Evolutionary conservation across 1,284 basidiomycete genomes (phyloP).

Genomic region (Ustilago lituana): DNA sequence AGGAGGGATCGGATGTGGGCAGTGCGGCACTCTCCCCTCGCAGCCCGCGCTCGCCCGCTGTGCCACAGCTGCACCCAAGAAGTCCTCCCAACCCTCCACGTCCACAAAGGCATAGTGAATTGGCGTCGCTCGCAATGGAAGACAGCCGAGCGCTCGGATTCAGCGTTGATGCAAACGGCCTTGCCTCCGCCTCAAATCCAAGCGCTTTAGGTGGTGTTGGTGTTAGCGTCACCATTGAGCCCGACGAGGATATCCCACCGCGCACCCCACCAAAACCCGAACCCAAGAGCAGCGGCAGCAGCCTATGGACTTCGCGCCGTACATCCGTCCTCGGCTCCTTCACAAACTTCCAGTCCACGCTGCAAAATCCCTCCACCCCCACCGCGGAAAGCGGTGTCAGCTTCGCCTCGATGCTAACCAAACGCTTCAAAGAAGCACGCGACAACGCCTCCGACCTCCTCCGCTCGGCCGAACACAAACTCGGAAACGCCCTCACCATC

Average conservation of each 20-base stretch:
- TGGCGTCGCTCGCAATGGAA: slow-evolving; percentile 3
- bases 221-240: not conserved
- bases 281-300: not conserved
- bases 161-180: slow-evolving; percentile 19
- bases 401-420: slow-evolving; percentile 29
- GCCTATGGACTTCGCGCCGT: slow-evolving; percentile 11
- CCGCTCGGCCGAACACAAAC: slow-evolving; percentile 31
- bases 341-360: slow-evolving; percentile 1
- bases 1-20: slow-evolving; percentile 36
- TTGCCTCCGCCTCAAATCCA: slow-evolving; percentile 3
- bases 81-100: no score
- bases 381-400: no score
- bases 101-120: not conserved
- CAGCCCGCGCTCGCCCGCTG: slow-evolving; percentile 28
- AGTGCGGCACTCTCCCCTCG: slow-evolving; percentile 29
- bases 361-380: not conserved
- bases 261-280: slow-evolving; percentile 22
- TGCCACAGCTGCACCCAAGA: not conserved
- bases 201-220: not conserved
- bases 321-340: slow-evolving; percentile 28
- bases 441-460: slow-evolving; percentile 34
- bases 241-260: slow-evolving; percentile 3
- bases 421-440: slow-evolving; percentile 31
- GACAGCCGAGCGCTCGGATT: slow-evolving; percentile 28
- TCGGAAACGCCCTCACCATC: slow-evolving; percentile 45